Base-by-base conservation (phyloP, 371 early-diverging fungal genomes). In the Choanephora cucurbitarum region DNA sequence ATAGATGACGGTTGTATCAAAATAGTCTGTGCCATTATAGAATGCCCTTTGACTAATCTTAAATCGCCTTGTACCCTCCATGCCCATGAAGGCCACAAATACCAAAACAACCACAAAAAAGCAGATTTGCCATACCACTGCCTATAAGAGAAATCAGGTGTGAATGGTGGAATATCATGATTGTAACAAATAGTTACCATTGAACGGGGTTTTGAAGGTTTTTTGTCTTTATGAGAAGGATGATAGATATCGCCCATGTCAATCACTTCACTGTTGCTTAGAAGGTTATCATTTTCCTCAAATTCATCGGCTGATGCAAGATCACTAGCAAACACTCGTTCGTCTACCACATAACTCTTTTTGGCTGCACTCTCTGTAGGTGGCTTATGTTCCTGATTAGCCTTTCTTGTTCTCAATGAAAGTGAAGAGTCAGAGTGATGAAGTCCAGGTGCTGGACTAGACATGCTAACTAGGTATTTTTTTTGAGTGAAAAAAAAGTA, bases 1-100 rank as follows among this genome's bases (percentile, higher is more conserved):
- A 17, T 94, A 69, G 34, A 97, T 80, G 7, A 93, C 83, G 0
- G 92, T 89, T 10, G 84, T 71, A 43, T 73, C 77, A 72, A 87
- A 90, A 44, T 68, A 66, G 45, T 82, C 78, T 3, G 88, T 81
- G n/a, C 91, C 91, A 58, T 90, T 90, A 31, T 55, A 77, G 24
- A 64, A 70, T 23, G 77, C 23, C 2, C 17, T 15, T 5, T 37
- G 15, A 22, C 21, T 58, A 5, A 47, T 52, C 33, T 23, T 11
- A 5, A 17, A n/a, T 48, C 11, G 31, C 10, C 48, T 11, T 33
- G 33, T 5, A 13, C 19, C 31, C 17, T 48, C 18, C 10, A 8
- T 34, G 17, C 19, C 18, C 19, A 21, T 19, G 15, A 33, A 1
- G 7, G 15, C 18, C 9, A 18, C 7, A 1, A 42, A 7, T 1